Conservation (phyloP, 805 yeast genomes). For the Wickerhamomyces hampshirensis region DNA sequence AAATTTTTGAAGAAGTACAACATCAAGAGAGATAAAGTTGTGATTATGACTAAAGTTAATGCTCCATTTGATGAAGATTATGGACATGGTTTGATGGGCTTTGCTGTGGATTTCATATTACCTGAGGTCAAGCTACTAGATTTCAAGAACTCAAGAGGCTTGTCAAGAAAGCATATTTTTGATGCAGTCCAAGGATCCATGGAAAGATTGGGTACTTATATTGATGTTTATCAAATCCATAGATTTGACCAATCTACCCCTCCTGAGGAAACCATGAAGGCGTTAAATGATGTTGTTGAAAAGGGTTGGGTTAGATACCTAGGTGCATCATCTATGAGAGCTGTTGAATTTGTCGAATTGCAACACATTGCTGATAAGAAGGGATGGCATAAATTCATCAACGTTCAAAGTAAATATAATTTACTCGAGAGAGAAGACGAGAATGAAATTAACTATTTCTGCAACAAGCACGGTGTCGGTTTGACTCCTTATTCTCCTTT, state of each 20-base stretch:
- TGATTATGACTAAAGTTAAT: conserved; percentile 45
- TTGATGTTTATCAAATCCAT: conserved; percentile 49
- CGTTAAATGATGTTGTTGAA: conserved; percentile 44
- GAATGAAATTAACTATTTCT: conserved; percentile 52
- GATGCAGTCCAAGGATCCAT: conserved; percentile 37
- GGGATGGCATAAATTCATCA: conserved; percentile 53
- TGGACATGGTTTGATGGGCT: conserved; percentile 6
- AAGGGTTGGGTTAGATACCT: conserved; percentile 45
- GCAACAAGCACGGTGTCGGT: conserved; percentile 46
- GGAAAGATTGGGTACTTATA: conserved; percentile 39
- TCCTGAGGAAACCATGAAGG: conserved; percentile 45
- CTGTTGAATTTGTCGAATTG: conserved; percentile 30
- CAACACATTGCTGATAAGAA: conserved; percentile 51
- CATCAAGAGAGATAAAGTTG: conserved; percentile 50
- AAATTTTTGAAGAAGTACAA: conserved; percentile 47
- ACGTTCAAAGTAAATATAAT: conserved; percentile 55
- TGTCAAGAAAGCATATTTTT: conserved; percentile 42
- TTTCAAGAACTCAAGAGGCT: conserved; percentile 31
- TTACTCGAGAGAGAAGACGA: conserved; percentile 52
- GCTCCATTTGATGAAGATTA: conserved; percentile 16
- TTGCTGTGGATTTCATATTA: conserved; percentile 3
- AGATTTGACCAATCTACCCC: conserved; percentile 40
- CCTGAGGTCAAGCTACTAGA: conserved; percentile 3
- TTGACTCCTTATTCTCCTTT: conserved; percentile 58
- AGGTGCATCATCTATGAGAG: conserved; percentile 59